Base-by-base conservation (phyloP, 2,329 filamentous ascomycete genomes). In the Fusarium pseudograminearum region DNA sequence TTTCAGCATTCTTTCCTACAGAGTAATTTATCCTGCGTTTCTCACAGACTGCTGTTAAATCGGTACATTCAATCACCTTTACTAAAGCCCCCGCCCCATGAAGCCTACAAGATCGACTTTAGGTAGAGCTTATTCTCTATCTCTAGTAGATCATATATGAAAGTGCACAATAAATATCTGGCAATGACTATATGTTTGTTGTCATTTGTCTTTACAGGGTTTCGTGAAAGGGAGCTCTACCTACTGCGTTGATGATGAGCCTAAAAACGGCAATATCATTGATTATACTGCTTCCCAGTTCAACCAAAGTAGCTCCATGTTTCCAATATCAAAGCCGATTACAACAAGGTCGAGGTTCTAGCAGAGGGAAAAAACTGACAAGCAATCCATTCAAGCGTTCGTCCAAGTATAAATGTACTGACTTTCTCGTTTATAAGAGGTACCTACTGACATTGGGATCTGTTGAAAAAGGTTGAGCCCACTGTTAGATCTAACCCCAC, bases 341-440 rank as follows among this genome's bases (percentile, higher is more conserved):
- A 20, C 18, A 7, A 7, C 11, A 38, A 38, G n/a, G 10, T 12
- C n/a, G 5, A 14, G 36, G 5, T 10, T n/a, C n/a, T 8, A 20
- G 7, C n/a, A 8, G n/a, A 38, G n/a, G n/a, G 6, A 7, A 22
- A 40, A 5, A 4, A 20, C 12, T 20, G n/a, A 40, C 18, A 20
- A 12, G 6, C 2, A 20, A 20, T 20, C n/a, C 12, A 14, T 20
- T 14, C 28, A 18, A 2, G 33, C 4, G n/a, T 20, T 20, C 11
- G n/a, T 40, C 36, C n/a, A 20, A 20, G 18, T 20, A 14, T 20
- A 14, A 4, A 14, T 7, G 6, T 12, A 40, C 14, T 33, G 9
- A 7, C 11, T n/a, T 70, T 56, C 24, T 57, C 14, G 40, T 56
- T 41, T 52, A 55, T 70, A 7, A 11, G 28, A n/a, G n/a, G n/a